Base-by-base conservation (phyloP, 2,329 filamentous ascomycete genomes). In the Aspergillus sp. region DNA sequence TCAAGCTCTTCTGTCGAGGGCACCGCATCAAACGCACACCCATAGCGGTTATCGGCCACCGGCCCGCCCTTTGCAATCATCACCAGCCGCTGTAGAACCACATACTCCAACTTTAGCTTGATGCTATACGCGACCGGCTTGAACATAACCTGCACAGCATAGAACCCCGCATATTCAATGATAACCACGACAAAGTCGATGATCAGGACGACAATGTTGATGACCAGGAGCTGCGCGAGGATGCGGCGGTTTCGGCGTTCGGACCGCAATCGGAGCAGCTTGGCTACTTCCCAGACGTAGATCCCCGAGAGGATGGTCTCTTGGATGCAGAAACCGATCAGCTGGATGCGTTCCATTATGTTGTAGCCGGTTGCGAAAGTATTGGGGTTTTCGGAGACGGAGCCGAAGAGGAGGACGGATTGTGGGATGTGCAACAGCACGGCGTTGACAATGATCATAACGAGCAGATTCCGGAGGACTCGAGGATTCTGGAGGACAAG, bases 41-140 rank as follows among this genome's bases (percentile, higher is more conserved):
- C 15, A 25, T 34, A 34, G 5, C 22, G 23, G 9, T 31, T 17
- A 3, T 17, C 54, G 4, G 22, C 19, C 3, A 17, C 30, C 11
- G 45, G 28, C 17, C 54, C 54, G 9, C 46, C 46, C n/a, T 50
- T 22, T 3, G 59, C 59, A 25, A 61, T 57, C 43, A 52, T 30
- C 9, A 82, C 75, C 8, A 82, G 68, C 55, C 78, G 78, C 7
- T 83, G 76, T 4, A 87, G 74, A 41, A 87, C 81, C 22, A 83
- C 80, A 62, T 82, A 82, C 71, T 87, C 86, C 4, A 86, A 79
- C 58, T 85, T 84, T 38, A 85, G 75, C 76, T 76, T 76, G 59
- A 76, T 66, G 55, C 73, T 75, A 54, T 76, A 76, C 0, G 66
- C 69, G 8, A 74, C 75, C 0, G 76, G 73, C 60, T 81, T 81